These are phyloP conservation scores for Leptographium galeiforme DNA, from an alignment of 2,329 filamentous ascomycete species.

Conservation along the genomic window DNA sequence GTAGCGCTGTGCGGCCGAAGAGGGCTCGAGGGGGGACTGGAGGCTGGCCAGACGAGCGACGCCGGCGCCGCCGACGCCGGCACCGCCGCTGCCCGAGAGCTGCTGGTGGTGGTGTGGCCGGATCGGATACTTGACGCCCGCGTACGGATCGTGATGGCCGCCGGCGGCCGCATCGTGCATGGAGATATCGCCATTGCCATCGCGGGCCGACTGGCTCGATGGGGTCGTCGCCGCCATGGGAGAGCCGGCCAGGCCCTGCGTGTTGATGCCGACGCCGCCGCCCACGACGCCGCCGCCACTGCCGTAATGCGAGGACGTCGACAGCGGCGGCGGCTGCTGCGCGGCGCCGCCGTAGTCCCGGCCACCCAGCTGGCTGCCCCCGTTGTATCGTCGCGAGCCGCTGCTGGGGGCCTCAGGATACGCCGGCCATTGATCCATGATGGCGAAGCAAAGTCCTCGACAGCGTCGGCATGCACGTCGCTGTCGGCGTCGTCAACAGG, in stretches of 20 bases:
- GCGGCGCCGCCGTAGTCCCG: constrained; percentile 12
- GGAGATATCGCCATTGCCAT: constrained; percentile 60
- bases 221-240: constrained; percentile 27
- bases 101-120: constrained; percentile 68
- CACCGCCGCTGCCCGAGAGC: constrained; percentile 33
- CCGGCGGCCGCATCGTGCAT: constrained; percentile 61
- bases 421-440: constrained; percentile 52
- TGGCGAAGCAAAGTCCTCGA: neutral
- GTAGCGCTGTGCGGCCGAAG: constrained; percentile 77
- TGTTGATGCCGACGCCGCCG: constrained; percentile 7
- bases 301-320: constrained; percentile 13
- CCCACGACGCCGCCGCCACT: constrained; percentile 14
- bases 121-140: constrained; percentile 73
- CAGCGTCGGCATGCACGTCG: neutral
- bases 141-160: constrained; percentile 55
- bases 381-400: constrained; percentile 51
- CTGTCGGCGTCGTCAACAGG: neutral
- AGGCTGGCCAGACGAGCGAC: constrained; percentile 31
- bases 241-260: constrained; percentile 39
- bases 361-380: constrained; percentile 18
- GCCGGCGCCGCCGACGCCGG: neutral
- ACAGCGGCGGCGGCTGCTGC: constrained; percentile 13
- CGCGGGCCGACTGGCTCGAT: constrained; percentile 45
- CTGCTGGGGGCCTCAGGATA: constrained; percentile 52
- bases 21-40: constrained; percentile 64